Base-by-base conservation (phyloP, 1,284 basidiomycete species). In the Malassezia yamatoensis region DNA sequence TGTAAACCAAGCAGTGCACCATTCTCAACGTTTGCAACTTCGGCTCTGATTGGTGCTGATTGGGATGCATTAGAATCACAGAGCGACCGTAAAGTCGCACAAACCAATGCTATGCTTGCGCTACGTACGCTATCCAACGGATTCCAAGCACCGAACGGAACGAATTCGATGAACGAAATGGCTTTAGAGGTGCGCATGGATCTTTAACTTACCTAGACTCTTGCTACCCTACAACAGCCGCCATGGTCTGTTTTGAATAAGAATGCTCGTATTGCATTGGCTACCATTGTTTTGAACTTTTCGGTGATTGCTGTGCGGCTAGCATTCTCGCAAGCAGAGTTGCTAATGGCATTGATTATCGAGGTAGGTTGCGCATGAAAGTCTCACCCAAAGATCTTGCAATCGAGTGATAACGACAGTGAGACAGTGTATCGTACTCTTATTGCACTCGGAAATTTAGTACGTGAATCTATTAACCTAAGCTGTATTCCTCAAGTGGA, bases 391-490 rank as follows among this genome's bases (percentile, higher is more conserved):
- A 4, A 42, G 49, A 58, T 72, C 39, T 42, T 50, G 29, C 8
- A 4, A 16, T 24, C n/a, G 15, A 29, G 24, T 29, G 77, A 46
- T 11, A 20, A 77, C 15, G 93, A 98, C 59, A 79, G 83, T 18
- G 93, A 98, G 71, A 83, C 86, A 2, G 80, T 82, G 12, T 96
- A 96, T 74, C 83, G 93, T 29, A 80, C 85, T 1, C 76, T 88
- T 7, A 86, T 94, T 13, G 90, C 86, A 0, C 78, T 96, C 2
- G 93, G 93, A 33, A 96, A 98, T 73, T 75, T 87, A 44, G 87
- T 89, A 58, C 69, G 83, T 78, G 2, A 9, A 6, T 16, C 29
- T 18, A 6, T 32, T 16, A n/a, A 40, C 39, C 20, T 41, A 11
- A 55, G 54, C 49, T 57, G 3, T 37, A n/a, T 15, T 49, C 54